Evolutionary conservation across 805 yeast genomes (phyloP), one percentile per base, ranked within the genome.

Genomic region (Saturnispora zaruensis): DNA sequence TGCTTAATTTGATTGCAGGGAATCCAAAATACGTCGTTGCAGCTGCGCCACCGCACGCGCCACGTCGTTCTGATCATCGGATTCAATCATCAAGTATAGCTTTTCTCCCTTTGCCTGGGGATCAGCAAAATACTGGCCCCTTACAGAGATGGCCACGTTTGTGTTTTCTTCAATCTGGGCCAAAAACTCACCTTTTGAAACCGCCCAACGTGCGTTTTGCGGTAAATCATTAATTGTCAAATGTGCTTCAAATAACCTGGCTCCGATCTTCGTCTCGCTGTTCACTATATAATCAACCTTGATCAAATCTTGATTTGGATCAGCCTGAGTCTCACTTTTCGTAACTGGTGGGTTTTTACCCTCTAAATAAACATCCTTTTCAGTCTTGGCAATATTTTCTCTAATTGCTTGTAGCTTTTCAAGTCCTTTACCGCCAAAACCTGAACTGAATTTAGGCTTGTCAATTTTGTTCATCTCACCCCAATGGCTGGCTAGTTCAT

Each of bases 351-450:
- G 23, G 4, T 38, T 21, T 14, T 38, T 38, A 21, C 28, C 42
- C 16, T 38, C 42, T 6, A 38, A 38, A 23, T 38, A 38, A 38
- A 38, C 28, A 21, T 38, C 42, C 42, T 38, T 38, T 51, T 82
- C 84, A 28, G 74, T 51, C 49, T 69, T 70, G 52, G 77, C 69
- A 43, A 75, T 71, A 44, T 71, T 71, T 41, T 76, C 76, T 51
- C 93, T 67, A 6, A 73, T 64, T 52, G 79, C 78, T 52, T 87
- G 90, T 40, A 90, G 68, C 54, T 83, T 84, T 41, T 83, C 91
- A 47, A 90, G 71, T 1, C 98, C 98, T 56, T 85, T 83, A 20
- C 99, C 99, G 3, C 96, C 95, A 69, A 89, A 93, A 0, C 99
- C 99, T 49, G 79, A 77, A 24, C 78, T 75, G 51, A 77, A 72